Evolutionary conservation across 306 rosid genomes (phyloP).

Genomic region (Adenanthera pavonina): DNA sequence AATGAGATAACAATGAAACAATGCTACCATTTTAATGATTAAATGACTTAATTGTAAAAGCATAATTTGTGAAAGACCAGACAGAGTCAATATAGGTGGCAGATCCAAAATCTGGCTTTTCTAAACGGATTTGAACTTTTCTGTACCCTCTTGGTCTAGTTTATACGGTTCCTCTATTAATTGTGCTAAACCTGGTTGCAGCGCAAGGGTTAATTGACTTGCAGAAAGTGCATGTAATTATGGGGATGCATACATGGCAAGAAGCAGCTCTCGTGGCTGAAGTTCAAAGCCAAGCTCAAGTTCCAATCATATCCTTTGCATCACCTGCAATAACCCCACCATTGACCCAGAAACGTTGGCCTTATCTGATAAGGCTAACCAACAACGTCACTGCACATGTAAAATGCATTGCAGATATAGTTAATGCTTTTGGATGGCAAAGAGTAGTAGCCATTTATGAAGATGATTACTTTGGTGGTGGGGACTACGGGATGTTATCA

Average conservation of each 20-base stretch:
- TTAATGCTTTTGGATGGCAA: constrained; percentile 51
- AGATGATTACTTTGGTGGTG: constrained; percentile 50
- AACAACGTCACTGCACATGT: constrained; percentile 42
- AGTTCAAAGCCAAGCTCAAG: constrained; percentile 47
- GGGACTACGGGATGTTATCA: constrained; percentile 51
- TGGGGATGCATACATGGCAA: constrained; percentile 66
- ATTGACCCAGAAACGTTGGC: constrained; percentile 48
- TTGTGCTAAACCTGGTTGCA: constrained; percentile 35
- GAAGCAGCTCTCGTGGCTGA: constrained; percentile 65
- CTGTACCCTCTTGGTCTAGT: neutral
- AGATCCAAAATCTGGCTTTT: neutral
- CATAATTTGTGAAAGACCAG: neutral
- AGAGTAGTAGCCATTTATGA: constrained; percentile 59
- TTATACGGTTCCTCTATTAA: neutral
- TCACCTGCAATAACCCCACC: constrained; percentile 57
- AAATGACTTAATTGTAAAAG: neutral
- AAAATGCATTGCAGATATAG: constrained; percentile 59
- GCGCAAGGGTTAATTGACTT: constrained; percentile 53
- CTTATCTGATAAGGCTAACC: constrained; percentile 52
- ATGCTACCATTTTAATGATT: neutral
- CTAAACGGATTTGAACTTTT: neutral
- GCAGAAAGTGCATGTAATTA: constrained; percentile 48
- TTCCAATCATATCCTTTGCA: constrained; percentile 65
- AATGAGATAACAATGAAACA: no score
- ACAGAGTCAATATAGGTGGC: neutral